A percentile compares a stretch with the other conserved stretches of the same genome.
These are phyloP conservation scores for Dittrichia graveolens DNA, from an alignment of 129 eudicot species.

Conservation along the genomic window DNA sequence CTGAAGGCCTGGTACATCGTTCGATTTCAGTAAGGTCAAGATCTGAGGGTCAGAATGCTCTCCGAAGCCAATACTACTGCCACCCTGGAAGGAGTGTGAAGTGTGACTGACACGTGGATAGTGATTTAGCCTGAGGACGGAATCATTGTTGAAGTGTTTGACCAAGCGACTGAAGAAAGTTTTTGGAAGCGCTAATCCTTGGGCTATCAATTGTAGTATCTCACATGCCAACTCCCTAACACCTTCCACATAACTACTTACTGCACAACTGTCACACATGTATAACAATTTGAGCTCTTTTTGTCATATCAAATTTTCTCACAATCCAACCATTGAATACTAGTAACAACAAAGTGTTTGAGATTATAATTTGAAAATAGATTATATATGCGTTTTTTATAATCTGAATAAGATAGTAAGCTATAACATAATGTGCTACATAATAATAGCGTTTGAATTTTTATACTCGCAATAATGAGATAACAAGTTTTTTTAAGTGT, in stretches of 20 bases:
- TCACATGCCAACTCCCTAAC: conserved; percentile 72
- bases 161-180: conserved; percentile 47
- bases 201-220: conserved; percentile 59
- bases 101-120: conserved; percentile 54
- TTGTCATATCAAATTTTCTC: background rate
- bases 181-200: conserved; percentile 52
- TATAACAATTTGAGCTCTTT: background rate
- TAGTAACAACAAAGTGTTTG: no score
- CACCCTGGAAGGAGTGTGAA: conserved; percentile 31
- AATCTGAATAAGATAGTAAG: no score
- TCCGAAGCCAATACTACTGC: conserved; percentile 58
- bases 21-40: conserved; percentile 67
- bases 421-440: no score
- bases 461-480: no score
- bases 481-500: no score
- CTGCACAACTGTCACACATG: conserved; percentile 45
- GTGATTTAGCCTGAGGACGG: conserved; percentile 78
- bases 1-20: conserved; percentile 70
- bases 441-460: no score
- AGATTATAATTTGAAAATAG: no score
- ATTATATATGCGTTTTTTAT: no score
- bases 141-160: conserved; percentile 56
- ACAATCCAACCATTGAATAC: background rate
- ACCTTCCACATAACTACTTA: conserved; percentile 55
- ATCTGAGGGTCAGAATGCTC: conserved; percentile 95